Base-by-base conservation (phyloP, 345 rosid genomes). In the Euphorbia pulcherrima region DNA sequence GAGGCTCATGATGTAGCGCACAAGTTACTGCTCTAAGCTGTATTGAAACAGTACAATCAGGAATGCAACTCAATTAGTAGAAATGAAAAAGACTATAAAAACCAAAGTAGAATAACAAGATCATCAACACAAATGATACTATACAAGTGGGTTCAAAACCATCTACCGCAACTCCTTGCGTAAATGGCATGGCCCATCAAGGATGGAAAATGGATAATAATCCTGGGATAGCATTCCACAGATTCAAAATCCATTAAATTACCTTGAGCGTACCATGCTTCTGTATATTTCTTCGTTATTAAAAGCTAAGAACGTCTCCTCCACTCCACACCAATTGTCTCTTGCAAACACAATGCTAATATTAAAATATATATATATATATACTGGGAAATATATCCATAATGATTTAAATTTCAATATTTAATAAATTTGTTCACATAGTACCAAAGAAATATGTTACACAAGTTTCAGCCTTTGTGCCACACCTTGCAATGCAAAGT, bases 401-500 rank as follows among this genome's bases (percentile, higher is more conserved):
- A 64, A 20, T 68, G 72, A 68, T 79, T 60, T 74, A 80, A 76
- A 54, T 72, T 67, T 76, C 75, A 58, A 80, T 77, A 65, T 73
- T 71, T 46, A 66, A 73, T 64, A 70, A 62, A 64, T 77, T 46
- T 61, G 74, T 75, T 44, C 83, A 86, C 91, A 91, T 71, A 81
- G 85, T 79, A 78, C 80, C 75, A 80, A 75, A 44, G 69, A 71
- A 75, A 79, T 81, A 84, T 80, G 84, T 89, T 86, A 85, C 90
- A 89, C 71, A 80, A 83, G 89, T 83, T 83, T 79, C 83, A 79
- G 82, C 87, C 71, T 74, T 83, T 71, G 73, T 79, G 87, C 85
- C 95, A 87, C 96, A 93, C 96, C 97, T 91, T 85, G 87, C 84
- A 70, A 72, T 88, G 97, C 84, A 82, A 80, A 83, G 83, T 79